Evolutionary conservation across 805 yeast genomes (phyloP), one percentile per base, ranked within the genome.

Genomic region (Wickerhamomyces canadensis): DNA sequence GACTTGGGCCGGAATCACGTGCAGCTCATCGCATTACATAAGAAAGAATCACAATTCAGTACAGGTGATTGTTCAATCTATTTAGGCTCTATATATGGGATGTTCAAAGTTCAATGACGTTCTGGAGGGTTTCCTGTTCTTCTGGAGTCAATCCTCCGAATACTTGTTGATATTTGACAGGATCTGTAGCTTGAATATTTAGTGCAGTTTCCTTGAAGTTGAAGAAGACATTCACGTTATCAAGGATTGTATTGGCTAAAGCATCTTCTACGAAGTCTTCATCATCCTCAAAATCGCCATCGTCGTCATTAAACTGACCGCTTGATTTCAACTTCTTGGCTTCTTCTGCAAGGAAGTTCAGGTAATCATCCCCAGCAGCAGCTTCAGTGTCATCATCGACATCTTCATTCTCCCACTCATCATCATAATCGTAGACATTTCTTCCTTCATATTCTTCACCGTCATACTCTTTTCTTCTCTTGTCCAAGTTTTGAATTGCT

Each of bases 231-330:
- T 91, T 84, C 34, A 88, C 62, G 29, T 68, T 65, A 54, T 91
- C 97, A 33, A 93, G 69, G 4, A 94, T 80, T 1, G 91, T 82
- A 46, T 80, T 82, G 19, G 84, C 74, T 54, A 84, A 67, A 9
- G 96, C 78, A 54, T 84, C 96, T 53, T 89, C 97, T 32, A 80
- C 78, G 31, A 84, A 69, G 8, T 84, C 93, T 34, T 83, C 93
- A 35, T 76, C 82, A 28, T 57, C 23, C 10, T 21, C 41, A 19
- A 34, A 80, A 27, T 59, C 82, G 24, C 58, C 45, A 17, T 39
- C 82, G 26, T 60, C 65, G 15, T 58, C 62, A 32, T 47, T 52
- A 35, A 54, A 58, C 31, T 56, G 41, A 1, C 66, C 68, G 4
- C 60, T 49, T 15, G 59, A 52, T 30, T 60, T 57, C 35, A 67